A percentile compares a stretch with the other conserved stretches of the same genome.
These are phyloP conservation scores for Cladosporium cucumerinum DNA, from an alignment of 2,329 filamentous ascomycete species.

Conservation along the genomic window DNA sequence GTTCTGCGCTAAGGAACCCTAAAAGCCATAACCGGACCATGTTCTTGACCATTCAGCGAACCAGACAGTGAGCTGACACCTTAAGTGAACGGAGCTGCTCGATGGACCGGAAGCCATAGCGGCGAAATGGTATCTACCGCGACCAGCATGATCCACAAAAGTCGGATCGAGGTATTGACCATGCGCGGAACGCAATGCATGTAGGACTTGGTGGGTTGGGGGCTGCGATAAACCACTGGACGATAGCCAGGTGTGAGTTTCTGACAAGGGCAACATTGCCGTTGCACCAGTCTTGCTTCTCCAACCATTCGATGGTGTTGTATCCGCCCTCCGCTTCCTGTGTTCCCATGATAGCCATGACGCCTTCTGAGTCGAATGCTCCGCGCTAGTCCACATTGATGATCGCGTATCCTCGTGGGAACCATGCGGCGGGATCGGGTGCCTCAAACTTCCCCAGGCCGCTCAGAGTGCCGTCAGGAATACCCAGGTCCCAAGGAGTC, in stretches of 20 bases:
- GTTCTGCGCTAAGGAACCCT: neutral
- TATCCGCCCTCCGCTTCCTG: constrained; percentile 42
- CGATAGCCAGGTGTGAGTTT: constrained; percentile 30
- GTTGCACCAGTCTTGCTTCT: constrained; percentile 40
- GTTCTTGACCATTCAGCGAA: neutral
- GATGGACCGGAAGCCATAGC: neutral
- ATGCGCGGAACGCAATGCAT: constrained; percentile 35
- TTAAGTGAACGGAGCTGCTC: neutral
- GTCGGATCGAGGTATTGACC: neutral
- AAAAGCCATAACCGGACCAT: neutral
- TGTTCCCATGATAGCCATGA: constrained; percentile 35
- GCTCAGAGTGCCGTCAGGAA: neutral
- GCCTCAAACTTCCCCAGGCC: constrained; percentile 29
- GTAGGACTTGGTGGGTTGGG: constrained; percentile 42
- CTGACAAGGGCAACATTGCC: constrained; percentile 41
- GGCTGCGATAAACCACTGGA: constrained; percentile 38
- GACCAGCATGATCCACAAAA: neutral
- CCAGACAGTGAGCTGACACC: neutral
- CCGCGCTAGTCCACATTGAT: constrained; percentile 35
- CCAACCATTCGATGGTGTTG: constrained; percentile 40
- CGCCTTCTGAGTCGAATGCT: constrained; percentile 34
- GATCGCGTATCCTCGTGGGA: constrained; percentile 33
- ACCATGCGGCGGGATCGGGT: constrained; percentile 36
- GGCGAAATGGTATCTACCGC: neutral
- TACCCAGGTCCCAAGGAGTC: constrained; percentile 3